Base-by-base conservation (phyloP, 768 basidiomycete genomes). In the Pulveroboletus sp. region DNA sequence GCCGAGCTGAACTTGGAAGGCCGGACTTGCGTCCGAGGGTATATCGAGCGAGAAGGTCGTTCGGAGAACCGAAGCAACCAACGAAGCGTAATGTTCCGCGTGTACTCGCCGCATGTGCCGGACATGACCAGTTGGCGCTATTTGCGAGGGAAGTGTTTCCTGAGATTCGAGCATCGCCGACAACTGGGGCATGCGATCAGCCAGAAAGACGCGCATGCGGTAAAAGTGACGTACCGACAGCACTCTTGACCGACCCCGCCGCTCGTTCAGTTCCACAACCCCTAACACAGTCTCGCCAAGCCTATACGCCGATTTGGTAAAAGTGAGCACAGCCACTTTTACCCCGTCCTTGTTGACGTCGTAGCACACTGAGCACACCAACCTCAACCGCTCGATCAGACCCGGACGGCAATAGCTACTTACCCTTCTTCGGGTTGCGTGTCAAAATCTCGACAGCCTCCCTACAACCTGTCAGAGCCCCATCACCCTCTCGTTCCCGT, bases 341-440 rank as follows among this genome's bases (percentile, higher is more conserved):
- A 88, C 79, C 0, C 89, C 92, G 32, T 95, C 91, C 73, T 97
- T 96, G 63, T 85, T 89, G 48, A 97, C 93, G 70, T 97, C 94
- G 68, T 92, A 97, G 1, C 93, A 93, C 35, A 86, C 93, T 95
- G 57, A 14, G 24, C 12, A 26, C 18, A 18, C 30, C 3, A 2
- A 6, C 45, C 5, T 48, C 21, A 32, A 31, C 24, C 30, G 4
- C 8, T 18, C 30, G 5, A 12, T 30, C 38, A 0, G 8, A 31
- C 3, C 39, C 11, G 12, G 32, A 15, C 4, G 2, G 10, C 27
- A 26, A 49, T 7, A 28, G 11, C 15, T 15, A 64, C 80, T 43
- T 49, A 91, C 93, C 80, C 74, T 95, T 96, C 69, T 85, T 89
- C 2, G 90, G 82, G 66, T 90, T 90, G 47, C 94, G 71, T 15